Conservation (phyloP, 2,329 filamentous ascomycete genomes). For the Cladobotryum protrusum region DNA sequence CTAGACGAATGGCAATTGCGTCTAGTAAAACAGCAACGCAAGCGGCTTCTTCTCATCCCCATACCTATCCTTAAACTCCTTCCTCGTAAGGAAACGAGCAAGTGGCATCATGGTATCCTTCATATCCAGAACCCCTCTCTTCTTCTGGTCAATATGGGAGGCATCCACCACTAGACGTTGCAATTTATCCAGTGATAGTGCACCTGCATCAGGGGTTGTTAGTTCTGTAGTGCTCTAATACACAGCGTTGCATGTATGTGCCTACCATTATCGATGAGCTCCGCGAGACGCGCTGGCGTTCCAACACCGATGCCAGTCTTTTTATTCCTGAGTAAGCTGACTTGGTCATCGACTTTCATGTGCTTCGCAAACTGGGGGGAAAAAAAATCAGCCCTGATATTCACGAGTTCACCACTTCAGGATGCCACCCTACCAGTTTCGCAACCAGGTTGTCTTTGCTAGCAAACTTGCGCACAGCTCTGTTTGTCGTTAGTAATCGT, state of each 20-base stretch:
- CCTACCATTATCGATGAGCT: slow-evolving; percentile 74
- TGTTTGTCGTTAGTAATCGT: slow-evolving; percentile 25
- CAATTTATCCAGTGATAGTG: slow-evolving; percentile 63
- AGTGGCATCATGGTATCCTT: slow-evolving; percentile 83
- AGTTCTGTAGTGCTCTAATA: background rate
- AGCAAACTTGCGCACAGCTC: slow-evolving; percentile 70
- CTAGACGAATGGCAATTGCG: slow-evolving; percentile 9
- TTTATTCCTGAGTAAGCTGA: slow-evolving; percentile 62
- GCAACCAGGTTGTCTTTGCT: slow-evolving; percentile 71
- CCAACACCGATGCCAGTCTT: slow-evolving; percentile 84
- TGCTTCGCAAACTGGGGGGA: slow-evolving; percentile 76
- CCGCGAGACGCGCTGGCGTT: slow-evolving; percentile 75
- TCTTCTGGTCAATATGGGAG: slow-evolving; percentile 91
- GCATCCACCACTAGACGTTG: slow-evolving; percentile 82
- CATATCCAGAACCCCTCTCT: slow-evolving; percentile 90
- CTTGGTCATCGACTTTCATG: slow-evolving; percentile 87
- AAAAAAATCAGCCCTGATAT: slow-evolving; percentile 7
- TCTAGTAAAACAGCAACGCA: slow-evolving; percentile 59
- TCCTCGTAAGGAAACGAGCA: slow-evolving; percentile 63
- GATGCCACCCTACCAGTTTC: slow-evolving; percentile 57
- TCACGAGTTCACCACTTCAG: background rate
- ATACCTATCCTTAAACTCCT: slow-evolving; percentile 67
- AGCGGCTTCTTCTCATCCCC: slow-evolving; percentile 50
- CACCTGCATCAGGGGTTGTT: slow-evolving; percentile 37
- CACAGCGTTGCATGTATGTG: slow-evolving; percentile 1